A percentile compares a stretch with the other conserved stretches of the same genome.
These are phyloP conservation scores for Xylaria acuta DNA, from an alignment of 495 filamentous ascomycete species.

Conservation along the genomic window DNA sequence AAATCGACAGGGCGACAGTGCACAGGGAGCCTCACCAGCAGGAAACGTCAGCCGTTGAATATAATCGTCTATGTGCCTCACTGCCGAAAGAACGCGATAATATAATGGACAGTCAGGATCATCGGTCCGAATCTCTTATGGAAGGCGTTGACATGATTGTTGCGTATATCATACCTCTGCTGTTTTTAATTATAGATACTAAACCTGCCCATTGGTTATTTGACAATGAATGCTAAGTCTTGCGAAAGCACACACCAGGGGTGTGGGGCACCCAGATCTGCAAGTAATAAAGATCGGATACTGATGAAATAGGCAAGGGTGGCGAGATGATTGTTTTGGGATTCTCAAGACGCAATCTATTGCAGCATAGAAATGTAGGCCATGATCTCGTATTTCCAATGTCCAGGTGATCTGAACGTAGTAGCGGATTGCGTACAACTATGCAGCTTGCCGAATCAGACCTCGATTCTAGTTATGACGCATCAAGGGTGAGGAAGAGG, in stretches of 20 bases:
- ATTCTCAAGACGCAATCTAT: not conserved
- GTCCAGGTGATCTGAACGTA: not conserved
- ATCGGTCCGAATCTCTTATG: conserved; percentile 9
- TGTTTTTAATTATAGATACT: not conserved
- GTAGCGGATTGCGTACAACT: conserved; percentile 4
- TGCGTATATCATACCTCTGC: not conserved
- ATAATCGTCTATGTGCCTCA: not conserved
- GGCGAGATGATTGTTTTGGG: not conserved
- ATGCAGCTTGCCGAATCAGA: conserved; percentile 6
- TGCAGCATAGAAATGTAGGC: not conserved
- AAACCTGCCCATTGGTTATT: not conserved
- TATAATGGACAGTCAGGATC: not conserved
- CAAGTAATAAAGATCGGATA: conserved; percentile 5
- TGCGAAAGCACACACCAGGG: not conserved
- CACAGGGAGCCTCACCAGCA: not conserved
- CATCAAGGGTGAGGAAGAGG: not conserved
- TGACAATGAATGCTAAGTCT: not conserved
- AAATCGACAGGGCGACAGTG: conserved; percentile 16
- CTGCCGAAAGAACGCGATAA: not conserved
- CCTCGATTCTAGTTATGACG: not conserved
- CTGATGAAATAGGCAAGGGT: not conserved
- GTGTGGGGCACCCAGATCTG: not conserved
- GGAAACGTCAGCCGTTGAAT: not conserved
- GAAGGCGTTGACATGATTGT: not conserved
- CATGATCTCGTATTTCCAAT: conserved; percentile 5